Conservation (phyloP, 177 flowering plant genomes). For the Tripterygium wilfordii region DNA sequence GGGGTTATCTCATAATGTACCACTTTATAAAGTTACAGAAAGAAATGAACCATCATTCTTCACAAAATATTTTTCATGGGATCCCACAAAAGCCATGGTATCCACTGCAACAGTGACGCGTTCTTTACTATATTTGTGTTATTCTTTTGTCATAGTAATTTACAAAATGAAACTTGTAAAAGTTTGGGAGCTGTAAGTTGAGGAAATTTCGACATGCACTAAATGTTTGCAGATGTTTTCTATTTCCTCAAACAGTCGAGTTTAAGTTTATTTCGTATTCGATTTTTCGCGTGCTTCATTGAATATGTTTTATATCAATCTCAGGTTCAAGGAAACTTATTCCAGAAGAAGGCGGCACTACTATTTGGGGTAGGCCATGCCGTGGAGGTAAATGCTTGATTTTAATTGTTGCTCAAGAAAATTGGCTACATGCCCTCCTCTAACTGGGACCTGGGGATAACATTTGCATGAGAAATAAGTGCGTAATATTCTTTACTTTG, state of each 20-base stretch:
- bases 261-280: background rate
- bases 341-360: slow-evolving; percentile 76
- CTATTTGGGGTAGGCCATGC: slow-evolving; percentile 71
- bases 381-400: slow-evolving; percentile 59
- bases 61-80: slow-evolving; percentile 95
- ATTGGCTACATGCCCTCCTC: too few species aligned
- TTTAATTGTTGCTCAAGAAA: too few species aligned
- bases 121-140: too few species aligned
- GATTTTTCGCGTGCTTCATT: background rate
- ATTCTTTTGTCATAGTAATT: too few species aligned
- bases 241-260: too few species aligned
- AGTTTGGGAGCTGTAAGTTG: too few species aligned
- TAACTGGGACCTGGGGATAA: too few species aligned
- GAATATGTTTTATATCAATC: slow-evolving; percentile 3
- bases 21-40: slow-evolving; percentile 90
- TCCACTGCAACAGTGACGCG: slow-evolving; percentile 20
- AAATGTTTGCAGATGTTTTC: too few species aligned
- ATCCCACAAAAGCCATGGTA: slow-evolving; percentile 80
- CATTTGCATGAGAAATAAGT: too few species aligned
- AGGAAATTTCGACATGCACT: too few species aligned
- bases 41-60: slow-evolving; percentile 98
- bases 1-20: slow-evolving; percentile 71
- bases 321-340: slow-evolving; percentile 94
- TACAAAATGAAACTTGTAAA: too few species aligned
- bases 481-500: too few species aligned